phyloP scores from a whole-genome alignment of 2,329 filamentous ascomycete genomes.

The Sphaerulina musiva region DNA sequence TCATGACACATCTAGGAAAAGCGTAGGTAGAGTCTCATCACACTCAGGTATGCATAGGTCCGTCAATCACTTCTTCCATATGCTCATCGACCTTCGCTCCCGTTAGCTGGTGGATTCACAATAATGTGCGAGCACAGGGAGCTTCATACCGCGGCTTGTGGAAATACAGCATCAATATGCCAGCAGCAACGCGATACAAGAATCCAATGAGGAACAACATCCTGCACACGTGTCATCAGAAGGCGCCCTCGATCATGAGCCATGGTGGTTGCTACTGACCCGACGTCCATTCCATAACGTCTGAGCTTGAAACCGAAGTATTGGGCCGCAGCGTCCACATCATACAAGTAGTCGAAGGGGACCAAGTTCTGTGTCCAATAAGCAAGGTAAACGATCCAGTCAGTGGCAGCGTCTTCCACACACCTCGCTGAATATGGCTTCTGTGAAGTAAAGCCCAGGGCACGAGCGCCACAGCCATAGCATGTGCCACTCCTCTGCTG shows the following conservation, averaged over 20 bases:
- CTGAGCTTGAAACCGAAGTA: conserved; percentile 44
- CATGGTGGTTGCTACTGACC: conserved; percentile 10
- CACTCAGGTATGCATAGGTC: neutral
- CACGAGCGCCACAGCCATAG: conserved; percentile 48
- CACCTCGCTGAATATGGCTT: conserved; percentile 47
- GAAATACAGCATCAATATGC: conserved; percentile 22
- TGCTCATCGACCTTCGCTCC: neutral
- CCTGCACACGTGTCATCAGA: conserved; percentile 8
- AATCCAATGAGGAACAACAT: conserved; percentile 27
- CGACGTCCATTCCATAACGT: conserved; percentile 40
- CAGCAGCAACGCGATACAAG: conserved; percentile 27
- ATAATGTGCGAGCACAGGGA: neutral
- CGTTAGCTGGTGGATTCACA: neutral
- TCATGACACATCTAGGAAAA: neutral
- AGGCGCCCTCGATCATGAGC: neutral
- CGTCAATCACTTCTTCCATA: neutral
- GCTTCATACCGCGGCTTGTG: conserved; percentile 24
- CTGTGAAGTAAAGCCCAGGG: conserved; percentile 52
- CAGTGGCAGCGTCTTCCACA: conserved; percentile 35
- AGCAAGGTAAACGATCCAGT: conserved; percentile 1
- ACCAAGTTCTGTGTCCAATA: conserved; percentile 37
- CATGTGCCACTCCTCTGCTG: conserved; percentile 48
- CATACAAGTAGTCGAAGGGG: conserved; percentile 48
- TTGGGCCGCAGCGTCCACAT: conserved; percentile 43
- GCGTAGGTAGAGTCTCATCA: neutral